Evolutionary conservation across 1,284 basidiomycete genomes (phyloP).

Genomic region (Paramarasmius palmivorus): DNA sequence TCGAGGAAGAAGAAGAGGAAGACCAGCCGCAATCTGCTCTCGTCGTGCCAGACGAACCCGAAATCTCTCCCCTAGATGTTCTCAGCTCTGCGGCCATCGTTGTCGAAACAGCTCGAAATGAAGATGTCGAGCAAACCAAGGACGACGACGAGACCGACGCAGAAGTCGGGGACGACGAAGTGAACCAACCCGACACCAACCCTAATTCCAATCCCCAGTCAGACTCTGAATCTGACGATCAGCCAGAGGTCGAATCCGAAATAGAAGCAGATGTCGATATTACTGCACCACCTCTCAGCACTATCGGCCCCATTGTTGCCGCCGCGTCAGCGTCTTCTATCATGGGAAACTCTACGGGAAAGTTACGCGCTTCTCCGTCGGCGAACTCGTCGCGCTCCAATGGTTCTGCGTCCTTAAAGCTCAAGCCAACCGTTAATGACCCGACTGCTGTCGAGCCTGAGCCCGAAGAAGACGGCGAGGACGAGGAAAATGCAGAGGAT

Average conservation of each 20-base stretch:
- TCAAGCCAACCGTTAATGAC: background rate
- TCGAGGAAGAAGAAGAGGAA: background rate
- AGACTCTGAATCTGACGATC: constrained; percentile 1
- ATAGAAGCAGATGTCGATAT: constrained; percentile 9
- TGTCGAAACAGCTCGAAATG: constrained; percentile 2
- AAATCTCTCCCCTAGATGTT: constrained; percentile 13
- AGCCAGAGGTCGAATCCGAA: constrained; percentile 5
- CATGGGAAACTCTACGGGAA: background rate
- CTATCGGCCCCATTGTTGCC: constrained; percentile 2
- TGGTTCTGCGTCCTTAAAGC: background rate
- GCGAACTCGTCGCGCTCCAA: background rate
- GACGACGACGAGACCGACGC: constrained; percentile 4
- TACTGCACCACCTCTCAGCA: background rate
- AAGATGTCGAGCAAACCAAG: constrained; percentile 1
- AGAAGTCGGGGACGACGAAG: constrained; percentile 11
- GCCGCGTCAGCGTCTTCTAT: constrained; percentile 5
- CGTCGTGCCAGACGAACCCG: background rate
- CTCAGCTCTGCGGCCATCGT: constrained; percentile 13
- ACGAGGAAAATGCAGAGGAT: background rate
- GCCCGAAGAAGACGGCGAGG: constrained; percentile 1
- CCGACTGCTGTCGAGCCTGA: background rate
- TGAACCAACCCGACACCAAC: constrained; percentile 6
- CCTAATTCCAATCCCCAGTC: background rate
- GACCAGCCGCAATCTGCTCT: background rate
- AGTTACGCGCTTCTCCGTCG: background rate